A percentile compares a stretch with the other conserved stretches of the same genome.
Conservation (phyloP, 2,329 filamentous ascomycete genomes). For the Drechmeria coniospora region DNA sequence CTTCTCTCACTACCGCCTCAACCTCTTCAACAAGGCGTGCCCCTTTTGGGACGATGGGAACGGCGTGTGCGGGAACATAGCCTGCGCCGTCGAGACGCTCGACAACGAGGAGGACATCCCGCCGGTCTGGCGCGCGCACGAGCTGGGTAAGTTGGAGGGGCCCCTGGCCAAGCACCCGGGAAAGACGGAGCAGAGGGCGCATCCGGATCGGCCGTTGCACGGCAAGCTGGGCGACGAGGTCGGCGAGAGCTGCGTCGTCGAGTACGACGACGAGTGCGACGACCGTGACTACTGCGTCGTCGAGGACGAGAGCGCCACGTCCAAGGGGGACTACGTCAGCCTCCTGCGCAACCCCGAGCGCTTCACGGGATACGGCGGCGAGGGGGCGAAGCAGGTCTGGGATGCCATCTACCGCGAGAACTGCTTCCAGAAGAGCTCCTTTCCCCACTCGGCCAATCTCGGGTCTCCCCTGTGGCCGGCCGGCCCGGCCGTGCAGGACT, state of each 20-base stretch:
- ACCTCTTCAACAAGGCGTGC: conserved; percentile 85
- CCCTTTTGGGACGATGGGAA: conserved; percentile 92
- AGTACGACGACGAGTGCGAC: conserved; percentile 95
- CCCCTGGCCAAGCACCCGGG: conserved; percentile 82
- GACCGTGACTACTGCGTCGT: conserved; percentile 93
- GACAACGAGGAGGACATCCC: conserved; percentile 94
- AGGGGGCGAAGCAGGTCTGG: conserved; percentile 81
- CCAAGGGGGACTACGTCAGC: conserved; percentile 93
- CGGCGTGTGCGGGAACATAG: conserved; percentile 92
- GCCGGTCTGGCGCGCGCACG: conserved; percentile 75
- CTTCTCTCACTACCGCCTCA: conserved; percentile 93
- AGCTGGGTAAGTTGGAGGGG: conserved; percentile 82
- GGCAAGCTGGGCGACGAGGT: conserved; percentile 74
- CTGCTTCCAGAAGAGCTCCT: conserved; percentile 65
- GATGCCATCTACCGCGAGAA: conserved; percentile 95
- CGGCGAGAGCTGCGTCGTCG: conserved; percentile 89
- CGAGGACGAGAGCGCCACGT: conserved; percentile 75
- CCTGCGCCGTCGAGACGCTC: conserved; percentile 86
- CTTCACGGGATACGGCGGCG: conserved; percentile 85
- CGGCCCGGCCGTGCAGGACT: conserved; percentile 42
- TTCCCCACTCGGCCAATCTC: conserved; percentile 41
- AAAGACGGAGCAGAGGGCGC: conserved; percentile 54
- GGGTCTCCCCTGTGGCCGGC: conserved; percentile 27
- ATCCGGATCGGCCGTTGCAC: conserved; percentile 58
- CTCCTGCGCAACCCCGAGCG: conserved; percentile 85